phyloP scores from a whole-genome alignment of 179 eudicot genomes.

The Amaranthus tricolor region DNA sequence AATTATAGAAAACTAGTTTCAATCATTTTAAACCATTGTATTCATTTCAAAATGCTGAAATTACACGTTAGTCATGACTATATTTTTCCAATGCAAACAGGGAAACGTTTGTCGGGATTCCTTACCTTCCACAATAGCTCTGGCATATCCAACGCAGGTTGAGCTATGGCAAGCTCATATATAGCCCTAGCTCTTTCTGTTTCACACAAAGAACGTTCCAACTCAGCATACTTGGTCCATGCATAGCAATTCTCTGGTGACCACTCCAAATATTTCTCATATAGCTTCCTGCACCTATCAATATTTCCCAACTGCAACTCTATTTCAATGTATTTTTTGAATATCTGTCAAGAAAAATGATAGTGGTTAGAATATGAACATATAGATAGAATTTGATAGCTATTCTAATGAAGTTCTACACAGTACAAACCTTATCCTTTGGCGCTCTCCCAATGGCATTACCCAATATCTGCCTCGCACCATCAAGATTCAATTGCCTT shows the following conservation, averaged over 20 bases:
- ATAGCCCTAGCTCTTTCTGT: constrained; percentile 78
- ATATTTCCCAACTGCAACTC: constrained; percentile 79
- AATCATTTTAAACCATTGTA: not conserved
- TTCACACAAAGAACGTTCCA: constrained; percentile 70
- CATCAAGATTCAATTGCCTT: constrained; percentile 64
- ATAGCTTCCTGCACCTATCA: constrained; percentile 73
- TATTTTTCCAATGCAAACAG: not conserved
- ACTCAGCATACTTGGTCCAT: constrained; percentile 86
- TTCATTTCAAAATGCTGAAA: too few relatives aligned
- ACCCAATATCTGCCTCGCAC: constrained; percentile 73
- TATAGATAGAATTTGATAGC: not conserved
- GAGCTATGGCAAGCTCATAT: constrained; percentile 86
- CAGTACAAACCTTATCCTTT: constrained; percentile 65
- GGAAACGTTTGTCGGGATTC: not conserved
- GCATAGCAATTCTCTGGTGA: constrained; percentile 92
- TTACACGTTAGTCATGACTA: too few relatives aligned
- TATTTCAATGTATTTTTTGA: constrained; percentile 80
- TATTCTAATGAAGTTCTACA: not conserved
- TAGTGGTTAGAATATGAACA: constrained; percentile 15
- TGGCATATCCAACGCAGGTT: constrained; percentile 84
- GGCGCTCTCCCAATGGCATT: constrained; percentile 92
- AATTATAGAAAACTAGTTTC: not conserved
- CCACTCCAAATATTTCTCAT: constrained; percentile 88
- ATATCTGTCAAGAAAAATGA: constrained; percentile 44
- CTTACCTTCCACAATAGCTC: constrained; percentile 84